Base-by-base conservation (phyloP, 441 rosid genomes). In the Corymbia citriodora region DNA sequence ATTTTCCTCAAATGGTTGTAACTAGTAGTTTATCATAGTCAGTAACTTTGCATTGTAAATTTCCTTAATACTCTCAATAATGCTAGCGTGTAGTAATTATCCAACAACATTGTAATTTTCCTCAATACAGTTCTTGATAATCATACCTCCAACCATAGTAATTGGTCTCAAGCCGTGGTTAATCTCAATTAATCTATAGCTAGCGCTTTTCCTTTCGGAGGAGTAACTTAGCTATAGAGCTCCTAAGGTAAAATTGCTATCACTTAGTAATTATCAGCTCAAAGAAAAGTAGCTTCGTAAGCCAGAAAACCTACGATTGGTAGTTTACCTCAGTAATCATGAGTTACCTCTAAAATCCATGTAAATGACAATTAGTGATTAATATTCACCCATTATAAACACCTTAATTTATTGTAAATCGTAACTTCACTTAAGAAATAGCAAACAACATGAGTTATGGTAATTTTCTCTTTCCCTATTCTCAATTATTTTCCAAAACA, bases 401-500 rank as follows among this genome's bases (percentile, higher is more conserved):
- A 2, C 79, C 45, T 70, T 31, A 9, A 33, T 6, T 33, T 70
- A 70, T 33, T 31, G 7, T 2, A 9, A 29, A 31, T 9, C 2
- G 13, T 70, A 9, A 68, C 6, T 31, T 70, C 23, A 9, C 79
- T 4, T 9, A 70, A 9, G 79, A 70, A 70, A 70, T 18, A 70
- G 2, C 79, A 31, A 31, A 23, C 45, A 31, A 70, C 25, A 17
- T 70, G 45, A 9, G 33, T 68, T 70, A 31, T 16, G 40, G 45
- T 33, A 33, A 68, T 68, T 68, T 0, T 17, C 79, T 59, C 5
- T 68, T 68, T 31, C 40, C 45, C 45, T 31, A 16, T 17, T 29
- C 18, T 8, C 31, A 29, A 63, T 63, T 63, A 29, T 63, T 63
- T n/a, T 0, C 10, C 0, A 63, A 63, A n/a, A 63, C 5, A 0